These are phyloP conservation scores for Trypanosoma platydactyli DNA, from an alignment of 208 protist species.

Conservation along the genomic window DNA sequence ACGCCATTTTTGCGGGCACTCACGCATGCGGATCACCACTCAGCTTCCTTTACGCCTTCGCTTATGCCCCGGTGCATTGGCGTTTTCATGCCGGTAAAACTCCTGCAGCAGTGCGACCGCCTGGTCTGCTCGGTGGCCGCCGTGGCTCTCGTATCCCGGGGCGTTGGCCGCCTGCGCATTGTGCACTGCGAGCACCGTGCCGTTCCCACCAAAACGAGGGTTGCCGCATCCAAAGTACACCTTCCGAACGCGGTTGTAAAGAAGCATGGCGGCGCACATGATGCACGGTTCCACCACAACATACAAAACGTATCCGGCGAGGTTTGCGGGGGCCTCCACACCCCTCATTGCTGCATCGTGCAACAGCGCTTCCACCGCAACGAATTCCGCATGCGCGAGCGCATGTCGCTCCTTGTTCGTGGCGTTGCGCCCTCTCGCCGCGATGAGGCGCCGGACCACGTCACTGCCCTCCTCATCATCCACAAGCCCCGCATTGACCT, in stretches of 20 bases:
- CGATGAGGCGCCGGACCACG: slow-evolving; percentile 3
- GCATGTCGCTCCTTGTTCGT: slow-evolving; percentile 89
- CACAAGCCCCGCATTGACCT: slow-evolving; percentile 4
- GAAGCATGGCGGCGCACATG: slow-evolving; percentile 94
- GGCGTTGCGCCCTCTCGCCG: slow-evolving; percentile 74
- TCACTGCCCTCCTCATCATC: slow-evolving; percentile 2
- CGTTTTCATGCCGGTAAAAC: slow-evolving; percentile 86
- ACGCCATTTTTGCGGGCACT: neutral
- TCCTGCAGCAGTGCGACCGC: slow-evolving; percentile 70
- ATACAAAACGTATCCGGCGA: slow-evolving; percentile 85
- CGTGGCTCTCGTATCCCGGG: slow-evolving; percentile 59
- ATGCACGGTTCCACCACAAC: slow-evolving; percentile 96
- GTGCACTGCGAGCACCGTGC: slow-evolving; percentile 84
- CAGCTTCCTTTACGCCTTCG: slow-evolving; percentile 45
- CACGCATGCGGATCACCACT: neutral
- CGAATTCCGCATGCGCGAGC: slow-evolving; percentile 91
- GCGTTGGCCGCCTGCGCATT: neutral
- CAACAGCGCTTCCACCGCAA: slow-evolving; percentile 56
- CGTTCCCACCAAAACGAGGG: slow-evolving; percentile 94
- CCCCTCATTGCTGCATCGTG: neutral
- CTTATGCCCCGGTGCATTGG: slow-evolving; percentile 72
- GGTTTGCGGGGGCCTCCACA: slow-evolving; percentile 5
- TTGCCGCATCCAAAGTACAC: slow-evolving; percentile 94
- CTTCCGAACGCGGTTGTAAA: slow-evolving; percentile 58
- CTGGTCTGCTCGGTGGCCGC: slow-evolving; percentile 56